These are phyloP conservation scores for Hagleromyces aurorensis DNA, from an alignment of 805 yeast genomes.

Conservation along the genomic window DNA sequence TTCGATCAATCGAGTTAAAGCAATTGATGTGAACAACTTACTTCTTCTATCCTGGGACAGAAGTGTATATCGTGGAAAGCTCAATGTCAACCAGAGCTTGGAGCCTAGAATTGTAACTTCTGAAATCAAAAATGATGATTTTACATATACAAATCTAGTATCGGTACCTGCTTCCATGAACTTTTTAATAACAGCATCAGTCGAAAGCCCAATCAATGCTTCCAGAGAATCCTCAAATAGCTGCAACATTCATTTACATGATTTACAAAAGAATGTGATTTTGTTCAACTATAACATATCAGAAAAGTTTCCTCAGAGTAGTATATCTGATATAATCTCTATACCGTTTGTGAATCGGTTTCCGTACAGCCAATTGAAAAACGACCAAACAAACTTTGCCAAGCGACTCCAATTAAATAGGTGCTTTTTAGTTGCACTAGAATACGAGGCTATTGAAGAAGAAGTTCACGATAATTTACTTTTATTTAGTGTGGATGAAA, in stretches of 20 bases:
- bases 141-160: too few species aligned
- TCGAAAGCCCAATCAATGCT: too few species aligned
- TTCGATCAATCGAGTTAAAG: too few species aligned
- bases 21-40: too few species aligned
- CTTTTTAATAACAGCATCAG: too few species aligned
- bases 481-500: conserved; percentile 32
- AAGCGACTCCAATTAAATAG: conserved; percentile 30
- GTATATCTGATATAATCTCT: conserved; percentile 15
- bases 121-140: too few species aligned
- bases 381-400: conserved; percentile 21
- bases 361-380: not conserved
- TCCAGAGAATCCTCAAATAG: too few species aligned
- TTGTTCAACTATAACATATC: conserved; percentile 9
- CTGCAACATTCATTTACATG: conserved; percentile 14
- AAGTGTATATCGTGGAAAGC: too few species aligned
- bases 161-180: too few species aligned
- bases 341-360: conserved; percentile 10
- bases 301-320: conserved; percentile 15
- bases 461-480: conserved; percentile 25
- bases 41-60: too few species aligned
- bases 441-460: conserved; percentile 28
- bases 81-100: too few species aligned
- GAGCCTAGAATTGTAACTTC: too few species aligned
- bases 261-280: conserved; percentile 7
- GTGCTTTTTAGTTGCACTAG: conserved; percentile 32